Base-by-base conservation (phyloP, 2,329 filamentous ascomycete species). In the Colletotrichum higginsianum region DNA sequence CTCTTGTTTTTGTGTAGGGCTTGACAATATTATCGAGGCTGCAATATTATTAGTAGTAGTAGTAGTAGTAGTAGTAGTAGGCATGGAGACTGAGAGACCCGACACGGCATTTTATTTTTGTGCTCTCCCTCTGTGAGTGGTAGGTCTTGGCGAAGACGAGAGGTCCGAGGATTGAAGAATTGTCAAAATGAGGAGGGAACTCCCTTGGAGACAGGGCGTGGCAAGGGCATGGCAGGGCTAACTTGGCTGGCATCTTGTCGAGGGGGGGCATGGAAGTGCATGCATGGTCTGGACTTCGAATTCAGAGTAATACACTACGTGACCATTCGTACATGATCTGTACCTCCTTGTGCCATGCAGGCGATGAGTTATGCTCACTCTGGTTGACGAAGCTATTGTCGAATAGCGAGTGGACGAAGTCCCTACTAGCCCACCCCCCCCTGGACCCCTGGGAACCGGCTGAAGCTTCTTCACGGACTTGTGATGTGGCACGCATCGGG, bases 21-120 rank as follows among this genome's bases (percentile, higher is more conserved):
- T 35, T 23, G 18, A 55, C 35, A 38, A 38, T 9, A 38, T 38
- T 56, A 55, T 21, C 26, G 57, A 47, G 56, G 65, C 30, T 61
- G 40, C 42, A 67, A 56, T 67, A 67, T 67, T 67, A 62, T 57
- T 40, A 4, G 49, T 26, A 35, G 35, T 38, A 11, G 35, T 38
- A 11, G 35, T 40, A 4, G 49, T 26, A 35, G 35, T 38, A 11
- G 35, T 38, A 11, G 35, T 35, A 8, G 8, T 38, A 38, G 35
- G 35, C 8, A 9, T 38, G 3, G 35, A 11, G 35, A 38, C 18
- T 35, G 23, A 6, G 21, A 61, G 58, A 42, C 35, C 26, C 16
- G 30, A 23, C 18, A 47, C 44, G 21, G 26, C 35, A 38, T 38
- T 38, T 11, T 13, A 21, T n/a, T 61, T 23, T 38, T 30, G 21